phyloP scores from a whole-genome alignment of 768 basidiomycete genomes.

The Boletellus sp. region DNA sequence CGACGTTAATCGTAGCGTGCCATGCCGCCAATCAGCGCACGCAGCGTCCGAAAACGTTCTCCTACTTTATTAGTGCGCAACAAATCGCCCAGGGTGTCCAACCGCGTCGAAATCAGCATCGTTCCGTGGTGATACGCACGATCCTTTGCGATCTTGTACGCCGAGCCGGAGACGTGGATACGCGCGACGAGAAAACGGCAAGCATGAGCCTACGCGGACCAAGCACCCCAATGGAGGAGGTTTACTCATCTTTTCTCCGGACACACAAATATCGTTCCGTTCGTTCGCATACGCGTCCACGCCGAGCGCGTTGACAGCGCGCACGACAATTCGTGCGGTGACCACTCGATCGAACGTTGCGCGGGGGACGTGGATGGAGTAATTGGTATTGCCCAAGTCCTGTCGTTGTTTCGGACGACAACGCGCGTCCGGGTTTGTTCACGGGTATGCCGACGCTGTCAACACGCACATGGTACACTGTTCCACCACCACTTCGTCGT shows the following conservation, averaged over 20 bases:
- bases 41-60: neutral
- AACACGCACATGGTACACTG: slow-evolving; percentile 86
- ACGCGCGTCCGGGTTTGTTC: neutral
- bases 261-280: slow-evolving; percentile 87
- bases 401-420: slow-evolving; percentile 33
- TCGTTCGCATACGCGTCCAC: slow-evolving; percentile 81
- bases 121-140: slow-evolving; percentile 98
- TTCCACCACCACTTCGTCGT: slow-evolving; percentile 88
- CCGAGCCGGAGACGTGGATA: slow-evolving; percentile 89
- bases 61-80: slow-evolving; percentile 64
- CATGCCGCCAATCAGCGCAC: neutral
- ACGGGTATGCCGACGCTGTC: neutral
- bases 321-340: slow-evolving; percentile 73
- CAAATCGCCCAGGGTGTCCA: slow-evolving; percentile 68
- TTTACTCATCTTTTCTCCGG: slow-evolving; percentile 79
- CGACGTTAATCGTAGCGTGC: neutral
- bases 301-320: slow-evolving; percentile 73
- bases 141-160: slow-evolving; percentile 89
- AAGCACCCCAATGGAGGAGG: neutral
- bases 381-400: slow-evolving; percentile 98
- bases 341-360: slow-evolving; percentile 71
- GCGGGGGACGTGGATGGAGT: slow-evolving; percentile 88
- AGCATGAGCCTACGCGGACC: neutral
- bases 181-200: slow-evolving; percentile 4
- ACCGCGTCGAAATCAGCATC: slow-evolving; percentile 86